Percentiles rank a stretch among this genome's conserved stretches.
Evolutionary conservation across 306 rosid genomes (phyloP).

Genomic region (Pyrus betulifolia): DNA sequence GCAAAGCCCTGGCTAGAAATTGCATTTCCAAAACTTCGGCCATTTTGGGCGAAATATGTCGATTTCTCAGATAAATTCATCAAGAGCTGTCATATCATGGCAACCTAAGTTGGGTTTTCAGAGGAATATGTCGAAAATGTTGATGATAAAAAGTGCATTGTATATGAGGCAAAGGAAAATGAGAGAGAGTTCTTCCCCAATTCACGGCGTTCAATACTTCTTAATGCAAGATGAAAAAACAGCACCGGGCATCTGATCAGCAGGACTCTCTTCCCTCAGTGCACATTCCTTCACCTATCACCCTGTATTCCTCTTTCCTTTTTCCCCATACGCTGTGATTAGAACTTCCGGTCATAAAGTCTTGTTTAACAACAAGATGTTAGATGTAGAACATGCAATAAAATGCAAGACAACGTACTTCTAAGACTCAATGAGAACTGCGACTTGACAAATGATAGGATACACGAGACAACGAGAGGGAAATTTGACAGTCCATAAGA

Average conservation of each 20-base stretch:
- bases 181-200: conserved; percentile 33
- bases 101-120: conserved; percentile 42
- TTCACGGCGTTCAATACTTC: conserved; percentile 29
- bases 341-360: conserved; percentile 23
- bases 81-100: conserved; percentile 75
- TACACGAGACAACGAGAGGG: neutral
- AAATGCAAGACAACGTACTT: neutral
- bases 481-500: neutral
- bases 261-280: conserved; percentile 27
- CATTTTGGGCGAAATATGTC: conserved; percentile 75
- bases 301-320: conserved; percentile 9
- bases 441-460: neutral
- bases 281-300: conserved; percentile 37
- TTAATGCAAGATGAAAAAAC: conserved; percentile 19
- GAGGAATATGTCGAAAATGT: conserved; percentile 9
- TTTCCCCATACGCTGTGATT: neutral
- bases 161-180: conserved; percentile 29
- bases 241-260: conserved; percentile 30
- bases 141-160: conserved; percentile 35
- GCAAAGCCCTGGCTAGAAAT: conserved; percentile 99
- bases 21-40: conserved; percentile 71
- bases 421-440: neutral
- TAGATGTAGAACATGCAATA: neutral
- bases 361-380: conserved; percentile 27
- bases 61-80: conserved; percentile 88